Percentiles rank a stretch among this genome's conserved stretches.
Conservation (phyloP, 1,284 basidiomycete genomes). For the Gastroboletus turbinatus region DNA sequence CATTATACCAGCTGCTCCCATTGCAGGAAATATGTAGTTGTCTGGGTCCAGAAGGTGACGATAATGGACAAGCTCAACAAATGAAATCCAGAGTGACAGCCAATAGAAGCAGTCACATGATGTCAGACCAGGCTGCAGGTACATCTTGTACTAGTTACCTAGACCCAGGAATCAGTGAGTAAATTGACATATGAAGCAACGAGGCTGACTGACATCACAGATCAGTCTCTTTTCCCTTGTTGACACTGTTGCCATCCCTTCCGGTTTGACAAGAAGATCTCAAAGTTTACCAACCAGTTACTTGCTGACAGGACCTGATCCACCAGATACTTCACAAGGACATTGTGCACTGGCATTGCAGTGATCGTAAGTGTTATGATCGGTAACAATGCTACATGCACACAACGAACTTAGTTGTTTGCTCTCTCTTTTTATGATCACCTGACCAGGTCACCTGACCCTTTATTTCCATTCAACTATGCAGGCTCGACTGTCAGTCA, state of each 20-base stretch:
- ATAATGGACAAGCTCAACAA: neutral
- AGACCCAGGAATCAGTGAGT: neutral
- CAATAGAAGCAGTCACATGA: neutral
- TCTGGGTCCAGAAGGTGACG: neutral
- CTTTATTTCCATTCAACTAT: too few relatives aligned
- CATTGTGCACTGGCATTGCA: neutral
- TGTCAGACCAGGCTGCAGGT: neutral
- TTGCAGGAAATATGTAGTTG: neutral
- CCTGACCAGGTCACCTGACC: too few relatives aligned
- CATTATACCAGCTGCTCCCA: neutral
- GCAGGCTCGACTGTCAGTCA: too few relatives aligned
- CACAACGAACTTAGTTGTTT: too few relatives aligned
- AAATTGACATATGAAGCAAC: neutral
- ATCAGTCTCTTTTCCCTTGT: neutral
- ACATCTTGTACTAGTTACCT: neutral
- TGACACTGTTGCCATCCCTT: neutral
- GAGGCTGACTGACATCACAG: neutral
- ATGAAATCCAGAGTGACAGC: neutral
- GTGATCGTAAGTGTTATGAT: too few relatives aligned
- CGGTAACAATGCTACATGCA: too few relatives aligned
- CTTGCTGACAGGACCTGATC: neutral
- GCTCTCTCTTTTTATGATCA: too few relatives aligned
- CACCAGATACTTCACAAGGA: neutral
- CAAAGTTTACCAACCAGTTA: neutral
- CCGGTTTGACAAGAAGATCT: neutral